Percentiles rank a stretch among this genome's conserved stretches.
Conservation (phyloP, 768 basidiomycete genomes). For the Aureoboletus auriporus region DNA sequence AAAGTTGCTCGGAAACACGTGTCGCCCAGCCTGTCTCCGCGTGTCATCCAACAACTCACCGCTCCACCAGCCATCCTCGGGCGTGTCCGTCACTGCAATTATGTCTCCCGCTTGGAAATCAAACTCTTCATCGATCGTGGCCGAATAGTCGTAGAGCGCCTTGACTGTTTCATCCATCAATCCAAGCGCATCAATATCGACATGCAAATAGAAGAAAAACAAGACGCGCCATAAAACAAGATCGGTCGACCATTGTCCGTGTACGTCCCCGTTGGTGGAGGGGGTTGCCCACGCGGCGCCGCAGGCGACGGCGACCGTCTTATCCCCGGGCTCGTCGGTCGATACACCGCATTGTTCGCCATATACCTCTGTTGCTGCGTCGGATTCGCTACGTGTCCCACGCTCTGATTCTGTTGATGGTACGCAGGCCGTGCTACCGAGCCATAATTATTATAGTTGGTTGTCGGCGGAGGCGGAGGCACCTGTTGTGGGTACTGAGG, state of each 20-base stretch:
- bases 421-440: slow-evolving; percentile 1
- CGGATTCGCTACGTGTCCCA: slow-evolving; percentile 26
- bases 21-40: slow-evolving; percentile 63
- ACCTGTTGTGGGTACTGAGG: slow-evolving; percentile 3
- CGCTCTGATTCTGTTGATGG: slow-evolving; percentile 13
- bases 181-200: neutral
- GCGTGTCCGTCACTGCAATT: slow-evolving; percentile 91
- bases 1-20: slow-evolving; percentile 88
- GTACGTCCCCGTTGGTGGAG: slow-evolving; percentile 65
- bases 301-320: slow-evolving; percentile 50
- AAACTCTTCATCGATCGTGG: slow-evolving; percentile 89
- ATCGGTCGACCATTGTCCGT: slow-evolving; percentile 82
- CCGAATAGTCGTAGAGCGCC: slow-evolving; percentile 83
- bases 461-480: neutral
- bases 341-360: slow-evolving; percentile 29
- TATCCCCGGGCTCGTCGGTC: slow-evolving; percentile 39
- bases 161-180: slow-evolving; percentile 50
- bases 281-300: slow-evolving; percentile 31
- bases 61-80: slow-evolving; percentile 98
- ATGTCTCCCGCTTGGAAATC: slow-evolving; percentile 95
- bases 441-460: neutral
- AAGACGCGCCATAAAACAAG: slow-evolving; percentile 78
- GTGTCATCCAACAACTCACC: slow-evolving; percentile 81
- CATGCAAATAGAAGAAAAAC: neutral
- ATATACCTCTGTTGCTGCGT: slow-evolving; percentile 31